Evolutionary conservation across 306 rosid species (phyloP).

Genomic region (Prunus mume): DNA sequence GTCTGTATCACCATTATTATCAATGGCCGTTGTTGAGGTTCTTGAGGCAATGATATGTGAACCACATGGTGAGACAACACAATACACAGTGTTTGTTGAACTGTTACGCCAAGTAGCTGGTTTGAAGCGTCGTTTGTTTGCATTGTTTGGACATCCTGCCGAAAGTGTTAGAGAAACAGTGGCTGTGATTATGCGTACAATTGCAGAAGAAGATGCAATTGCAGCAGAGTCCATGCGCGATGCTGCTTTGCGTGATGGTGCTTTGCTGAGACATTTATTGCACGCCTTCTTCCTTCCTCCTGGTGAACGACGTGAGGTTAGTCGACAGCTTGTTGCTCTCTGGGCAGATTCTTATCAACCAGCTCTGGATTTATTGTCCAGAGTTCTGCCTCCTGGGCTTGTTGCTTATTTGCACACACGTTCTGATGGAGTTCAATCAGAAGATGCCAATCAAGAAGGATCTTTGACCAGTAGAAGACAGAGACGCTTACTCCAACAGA

Average conservation of each 20-base stretch:
- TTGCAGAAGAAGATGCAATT: slow-evolving; percentile 99
- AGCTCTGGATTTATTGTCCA: slow-evolving; percentile 81
- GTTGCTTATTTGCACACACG: slow-evolving; percentile 98
- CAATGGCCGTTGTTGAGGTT: slow-evolving; percentile 97
- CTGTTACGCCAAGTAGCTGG: slow-evolving; percentile 97
- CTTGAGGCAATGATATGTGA: slow-evolving; percentile 99
- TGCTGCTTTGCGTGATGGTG: slow-evolving; percentile 99
- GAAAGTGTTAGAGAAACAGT: slow-evolving; percentile 94
- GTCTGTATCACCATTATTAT: slow-evolving; percentile 87
- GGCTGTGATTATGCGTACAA: slow-evolving; percentile 95
- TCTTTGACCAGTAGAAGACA: slow-evolving; percentile 71
- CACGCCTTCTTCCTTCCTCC: slow-evolving; percentile 88
- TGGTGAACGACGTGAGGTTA: slow-evolving; percentile 93
- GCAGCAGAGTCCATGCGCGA: slow-evolving; percentile 99
- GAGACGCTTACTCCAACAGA: slow-evolving; percentile 79
- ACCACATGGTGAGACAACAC: slow-evolving; percentile 97
- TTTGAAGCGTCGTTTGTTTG: slow-evolving; percentile 95
- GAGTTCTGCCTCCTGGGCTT: slow-evolving; percentile 97
- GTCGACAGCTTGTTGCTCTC: slow-evolving; percentile 97
- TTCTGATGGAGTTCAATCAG: slow-evolving; percentile 61
- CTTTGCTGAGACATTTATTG: slow-evolving; percentile 85
- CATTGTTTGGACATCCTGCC: slow-evolving; percentile 98
- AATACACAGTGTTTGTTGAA: slow-evolving; percentile 89
- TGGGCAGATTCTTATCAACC: slow-evolving; percentile 99
- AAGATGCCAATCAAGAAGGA: slow-evolving; percentile 67